phyloP scores from a whole-genome alignment of 352 stramenopile genomes.

The Phytophthora kernoviae region DNA sequence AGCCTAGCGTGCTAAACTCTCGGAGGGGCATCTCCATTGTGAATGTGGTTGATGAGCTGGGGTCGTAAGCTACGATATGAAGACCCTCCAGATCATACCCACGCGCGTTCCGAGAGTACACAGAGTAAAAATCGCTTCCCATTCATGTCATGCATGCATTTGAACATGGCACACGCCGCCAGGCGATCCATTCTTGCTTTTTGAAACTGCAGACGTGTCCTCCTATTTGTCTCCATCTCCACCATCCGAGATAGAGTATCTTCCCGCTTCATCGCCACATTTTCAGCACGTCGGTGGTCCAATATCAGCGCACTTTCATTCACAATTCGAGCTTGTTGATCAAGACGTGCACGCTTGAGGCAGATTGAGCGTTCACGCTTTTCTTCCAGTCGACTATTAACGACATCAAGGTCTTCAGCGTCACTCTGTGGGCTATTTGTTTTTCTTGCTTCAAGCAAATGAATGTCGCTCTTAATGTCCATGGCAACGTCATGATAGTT shows the following conservation, averaged over 20 bases:
- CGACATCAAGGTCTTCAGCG: neutral
- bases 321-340: conserved; percentile 10
- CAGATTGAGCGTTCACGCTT: conserved; percentile 28
- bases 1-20: conserved; percentile 55
- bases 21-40: conserved; percentile 42
- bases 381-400: conserved; percentile 16
- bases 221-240: conserved; percentile 27
- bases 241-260: conserved; percentile 31
- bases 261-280: conserved; percentile 55
- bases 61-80: conserved; percentile 61
- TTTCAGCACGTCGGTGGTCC: conserved; percentile 47
- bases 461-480: conserved; percentile 14
- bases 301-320: conserved; percentile 25
- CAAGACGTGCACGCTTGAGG: conserved; percentile 27
- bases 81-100: conserved; percentile 59
- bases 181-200: conserved; percentile 27
- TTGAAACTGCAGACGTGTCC: conserved; percentile 8
- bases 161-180: conserved; percentile 36
- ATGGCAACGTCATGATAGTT: conserved; percentile 2
- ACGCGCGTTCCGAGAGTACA: conserved; percentile 44
- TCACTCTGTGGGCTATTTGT: neutral
- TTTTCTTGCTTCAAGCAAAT: conserved; percentile 5
- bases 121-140: conserved; percentile 49
- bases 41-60: conserved; percentile 40
- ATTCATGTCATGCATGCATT: conserved; percentile 44